A percentile compares a stretch with the other conserved stretches of the same genome.
These are phyloP conservation scores for Alloascoidea africana DNA, from an alignment of 805 yeast species.

Conservation along the genomic window DNA sequence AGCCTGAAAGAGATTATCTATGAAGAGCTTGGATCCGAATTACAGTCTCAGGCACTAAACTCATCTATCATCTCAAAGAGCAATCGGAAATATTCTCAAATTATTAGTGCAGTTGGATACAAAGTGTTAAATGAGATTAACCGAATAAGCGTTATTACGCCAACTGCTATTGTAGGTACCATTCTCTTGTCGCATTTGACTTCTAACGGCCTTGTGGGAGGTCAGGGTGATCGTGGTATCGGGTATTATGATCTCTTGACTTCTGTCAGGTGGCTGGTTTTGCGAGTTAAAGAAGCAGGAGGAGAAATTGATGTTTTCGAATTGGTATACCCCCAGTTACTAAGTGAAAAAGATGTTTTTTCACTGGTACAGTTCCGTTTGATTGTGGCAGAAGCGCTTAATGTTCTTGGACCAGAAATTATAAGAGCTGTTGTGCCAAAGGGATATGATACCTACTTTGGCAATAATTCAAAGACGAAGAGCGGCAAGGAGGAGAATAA, in stretches of 20 bases:
- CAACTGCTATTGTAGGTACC: conserved; percentile 36
- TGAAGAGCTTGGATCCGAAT: conserved; percentile 13
- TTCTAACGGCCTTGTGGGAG: conserved; percentile 13
- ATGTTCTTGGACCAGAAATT: conserved; percentile 22
- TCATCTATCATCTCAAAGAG: not conserved
- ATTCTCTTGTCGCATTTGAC: conserved; percentile 18
- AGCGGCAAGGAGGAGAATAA: too few species aligned
- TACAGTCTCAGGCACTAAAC: not conserved
- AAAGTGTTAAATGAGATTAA: conserved; percentile 37
- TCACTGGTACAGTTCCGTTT: conserved; percentile 14
- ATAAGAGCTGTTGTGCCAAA: conserved; percentile 16
- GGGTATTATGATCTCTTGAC: conserved; percentile 18
- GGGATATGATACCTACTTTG: conserved; percentile 6
- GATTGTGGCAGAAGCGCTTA: conserved; percentile 21
- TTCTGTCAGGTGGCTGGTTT: conserved; percentile 20
- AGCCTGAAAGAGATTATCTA: conserved; percentile 18
- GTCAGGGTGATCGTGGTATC: conserved; percentile 16
- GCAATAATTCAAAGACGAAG: not conserved
- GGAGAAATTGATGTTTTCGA: conserved; percentile 23
- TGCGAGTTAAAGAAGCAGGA: conserved; percentile 18
- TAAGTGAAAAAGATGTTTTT: conserved; percentile 22
- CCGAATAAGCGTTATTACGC: conserved; percentile 32
- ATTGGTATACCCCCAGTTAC: conserved; percentile 14
- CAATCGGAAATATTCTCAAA: conserved; percentile 9
- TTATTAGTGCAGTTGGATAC: conserved; percentile 37